These are phyloP conservation scores for Leccinum fallax DNA, from an alignment of 1,284 basidiomycete genomes.

Conservation along the genomic window DNA sequence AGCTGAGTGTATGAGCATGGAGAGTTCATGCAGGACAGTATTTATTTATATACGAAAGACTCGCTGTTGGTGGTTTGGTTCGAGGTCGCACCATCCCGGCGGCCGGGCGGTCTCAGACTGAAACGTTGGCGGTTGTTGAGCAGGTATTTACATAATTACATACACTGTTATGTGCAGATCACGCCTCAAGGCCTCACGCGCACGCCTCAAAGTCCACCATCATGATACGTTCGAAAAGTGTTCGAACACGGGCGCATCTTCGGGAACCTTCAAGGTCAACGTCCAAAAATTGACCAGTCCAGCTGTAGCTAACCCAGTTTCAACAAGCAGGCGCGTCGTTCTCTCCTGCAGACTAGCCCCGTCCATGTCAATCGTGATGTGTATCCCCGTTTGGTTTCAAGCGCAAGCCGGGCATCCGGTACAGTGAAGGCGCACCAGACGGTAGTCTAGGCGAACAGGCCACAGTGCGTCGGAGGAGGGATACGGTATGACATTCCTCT, in stretches of 20 bases:
- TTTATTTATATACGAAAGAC: neutral
- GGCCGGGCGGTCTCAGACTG: neutral
- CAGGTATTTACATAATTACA: neutral
- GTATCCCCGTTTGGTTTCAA: constrained; percentile 28
- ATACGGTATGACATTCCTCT: constrained; percentile 21
- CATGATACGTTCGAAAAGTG: constrained; percentile 24
- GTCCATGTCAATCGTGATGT: constrained; percentile 15
- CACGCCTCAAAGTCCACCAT: constrained; percentile 5
- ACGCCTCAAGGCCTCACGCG: neutral
- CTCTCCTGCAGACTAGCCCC: neutral
- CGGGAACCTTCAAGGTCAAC: neutral
- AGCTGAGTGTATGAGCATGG: neutral
- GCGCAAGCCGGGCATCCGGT: constrained; percentile 19
- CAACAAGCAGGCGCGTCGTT: constrained; percentile 11
- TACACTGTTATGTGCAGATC: constrained; percentile 10
- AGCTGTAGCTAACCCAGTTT: too few species aligned
- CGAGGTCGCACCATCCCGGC: neutral
- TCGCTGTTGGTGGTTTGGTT: constrained; percentile 1
- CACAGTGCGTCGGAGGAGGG: constrained; percentile 29
- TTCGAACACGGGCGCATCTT: constrained; percentile 3
- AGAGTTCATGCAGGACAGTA: neutral
- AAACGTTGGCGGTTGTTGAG: neutral
- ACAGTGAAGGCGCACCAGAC: constrained; percentile 14
- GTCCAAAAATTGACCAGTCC: neutral
- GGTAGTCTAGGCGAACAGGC: constrained; percentile 19